Conservation (phyloP, 2,329 filamentous ascomycete genomes). For the Hypoxylon sp. region DNA sequence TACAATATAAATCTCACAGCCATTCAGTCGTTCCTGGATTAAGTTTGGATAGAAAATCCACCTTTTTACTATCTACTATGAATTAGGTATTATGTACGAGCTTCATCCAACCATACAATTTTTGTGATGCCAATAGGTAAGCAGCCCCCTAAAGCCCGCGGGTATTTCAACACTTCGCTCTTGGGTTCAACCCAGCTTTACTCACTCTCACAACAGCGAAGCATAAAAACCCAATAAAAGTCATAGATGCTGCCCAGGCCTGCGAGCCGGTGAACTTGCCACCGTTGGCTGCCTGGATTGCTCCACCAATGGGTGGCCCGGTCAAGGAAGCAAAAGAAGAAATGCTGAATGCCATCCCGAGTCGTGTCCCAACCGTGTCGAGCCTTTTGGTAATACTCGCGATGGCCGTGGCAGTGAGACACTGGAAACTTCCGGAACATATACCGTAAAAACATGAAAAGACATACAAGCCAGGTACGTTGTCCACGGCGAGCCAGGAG, state of each 20-base stretch:
- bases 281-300: conserved; percentile 48
- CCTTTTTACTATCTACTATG: conserved; percentile 1
- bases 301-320: conserved; percentile 58
- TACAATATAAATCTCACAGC: no score
- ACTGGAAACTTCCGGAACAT: conserved; percentile 56
- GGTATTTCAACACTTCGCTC: conserved; percentile 40
- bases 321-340: conserved; percentile 56
- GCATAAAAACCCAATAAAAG: conserved; percentile 47
- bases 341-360: conserved; percentile 59
- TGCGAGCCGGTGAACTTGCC: conserved; percentile 51
- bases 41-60: no score
- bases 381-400: conserved; percentile 56
- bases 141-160: not conserved
- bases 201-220: conserved; percentile 45
- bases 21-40: no score
- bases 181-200: conserved; percentile 43
- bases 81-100: not conserved
- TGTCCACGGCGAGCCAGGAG: conserved; percentile 56
- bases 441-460: conserved; percentile 55
- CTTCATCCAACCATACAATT: not conserved
- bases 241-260: conserved; percentile 54
- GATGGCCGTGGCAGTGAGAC: conserved; percentile 57
- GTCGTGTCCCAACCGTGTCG: conserved; percentile 56
- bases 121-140: no score
- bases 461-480: conserved; percentile 53